Percentiles rank a stretch among this genome's conserved stretches.
phyloP scores from a whole-genome alignment of 2,329 filamentous ascomycete genomes.

The Penicillium polonicum region DNA sequence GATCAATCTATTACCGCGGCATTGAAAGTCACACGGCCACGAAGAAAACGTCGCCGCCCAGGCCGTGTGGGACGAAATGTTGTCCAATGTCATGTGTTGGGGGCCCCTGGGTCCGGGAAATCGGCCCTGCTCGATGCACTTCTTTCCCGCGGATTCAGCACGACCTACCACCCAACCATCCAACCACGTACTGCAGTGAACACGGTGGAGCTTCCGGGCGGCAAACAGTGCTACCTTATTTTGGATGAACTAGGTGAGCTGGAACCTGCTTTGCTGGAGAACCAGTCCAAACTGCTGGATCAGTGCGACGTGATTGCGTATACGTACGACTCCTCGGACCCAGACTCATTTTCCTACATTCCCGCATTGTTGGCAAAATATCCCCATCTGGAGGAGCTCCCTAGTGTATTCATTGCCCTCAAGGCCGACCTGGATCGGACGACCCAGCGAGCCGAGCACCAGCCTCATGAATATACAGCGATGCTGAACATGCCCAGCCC shows the following conservation, averaged over 20 bases:
- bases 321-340: constrained; percentile 94
- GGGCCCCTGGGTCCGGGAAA: constrained; percentile 83
- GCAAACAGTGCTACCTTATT: constrained; percentile 96
- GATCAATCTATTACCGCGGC: constrained; percentile 77
- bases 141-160: constrained; percentile 80
- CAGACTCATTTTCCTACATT: constrained; percentile 92
- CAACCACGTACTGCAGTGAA: constrained; percentile 92
- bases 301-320: constrained; percentile 94
- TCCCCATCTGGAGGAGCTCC: constrained; percentile 81
- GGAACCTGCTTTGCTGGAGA: constrained; percentile 93
- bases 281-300: constrained; percentile 76
- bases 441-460: constrained; percentile 85
- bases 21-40: constrained; percentile 86
- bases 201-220: constrained; percentile 90
- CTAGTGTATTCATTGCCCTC: constrained; percentile 85
- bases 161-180: constrained; percentile 87
- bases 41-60: constrained; percentile 77
- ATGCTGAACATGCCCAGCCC: constrained; percentile 77
- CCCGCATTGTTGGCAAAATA: constrained; percentile 75
- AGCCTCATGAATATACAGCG: constrained; percentile 89
- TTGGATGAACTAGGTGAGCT: constrained; percentile 91
- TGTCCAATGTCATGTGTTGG: constrained; percentile 88
- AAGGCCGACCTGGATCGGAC: constrained; percentile 97
- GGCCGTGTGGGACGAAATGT: constrained; percentile 91
- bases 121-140: constrained; percentile 89